Conservation (phyloP, 176 grass and related monocot genomes). For the Poa annua region DNA sequence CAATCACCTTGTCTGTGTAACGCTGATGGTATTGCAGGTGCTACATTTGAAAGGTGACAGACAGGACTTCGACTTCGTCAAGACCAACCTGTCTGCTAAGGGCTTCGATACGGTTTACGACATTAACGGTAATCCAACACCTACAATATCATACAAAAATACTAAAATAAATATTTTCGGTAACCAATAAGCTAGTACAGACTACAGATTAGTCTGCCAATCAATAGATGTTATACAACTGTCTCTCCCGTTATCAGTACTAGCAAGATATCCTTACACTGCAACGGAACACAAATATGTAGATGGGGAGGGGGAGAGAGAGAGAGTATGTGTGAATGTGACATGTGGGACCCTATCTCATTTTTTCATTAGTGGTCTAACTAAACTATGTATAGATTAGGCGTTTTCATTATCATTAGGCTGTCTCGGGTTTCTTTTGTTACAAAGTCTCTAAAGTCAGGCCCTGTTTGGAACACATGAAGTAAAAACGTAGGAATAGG, state of each 20-base stretch:
- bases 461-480: too few relatives aligned
- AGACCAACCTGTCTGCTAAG: conserved; percentile 73
- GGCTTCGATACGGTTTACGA: conserved; percentile 92
- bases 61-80: conserved; percentile 91
- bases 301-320: too few relatives aligned
- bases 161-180: not conserved
- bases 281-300: not conserved
- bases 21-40: conserved; percentile 49
- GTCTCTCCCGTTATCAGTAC: not conserved
- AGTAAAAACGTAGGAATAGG: too few relatives aligned
- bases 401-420: too few relatives aligned
- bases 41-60: conserved; percentile 96
- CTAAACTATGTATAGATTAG: too few relatives aligned
- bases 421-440: too few relatives aligned
- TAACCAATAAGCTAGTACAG: not conserved
- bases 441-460: too few relatives aligned
- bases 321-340: too few relatives aligned
- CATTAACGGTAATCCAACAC: conserved; percentile 72
- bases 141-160: not conserved
- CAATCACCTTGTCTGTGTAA: not conserved
- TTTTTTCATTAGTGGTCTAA: too few relatives aligned
- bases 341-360: too few relatives aligned
- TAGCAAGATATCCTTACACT: not conserved
- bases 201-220: not conserved
- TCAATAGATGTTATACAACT: not conserved